Percentiles rank a stretch among this genome's conserved stretches.
These are phyloP conservation scores for Porodaedalea pini DNA, from an alignment of 1,284 basidiomycete species.

Conservation along the genomic window DNA sequence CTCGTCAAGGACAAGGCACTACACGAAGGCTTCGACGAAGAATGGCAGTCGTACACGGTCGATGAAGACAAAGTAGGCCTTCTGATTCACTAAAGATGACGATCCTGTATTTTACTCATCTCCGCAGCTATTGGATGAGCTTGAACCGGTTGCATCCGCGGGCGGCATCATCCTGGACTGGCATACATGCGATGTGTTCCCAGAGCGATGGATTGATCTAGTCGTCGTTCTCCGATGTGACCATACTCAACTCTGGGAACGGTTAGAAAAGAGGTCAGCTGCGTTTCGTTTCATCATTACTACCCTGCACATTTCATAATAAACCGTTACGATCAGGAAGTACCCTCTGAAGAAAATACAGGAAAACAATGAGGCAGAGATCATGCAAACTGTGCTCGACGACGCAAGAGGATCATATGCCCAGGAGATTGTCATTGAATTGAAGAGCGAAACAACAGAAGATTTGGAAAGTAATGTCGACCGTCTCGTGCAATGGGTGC, in stretches of 20 bases:
- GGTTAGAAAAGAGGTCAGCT: constrained; percentile 85
- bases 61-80: constrained; percentile 86
- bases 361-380: constrained; percentile 98
- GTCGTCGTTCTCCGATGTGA: constrained; percentile 91
- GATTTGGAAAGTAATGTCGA: constrained; percentile 86
- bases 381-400: constrained; percentile 90
- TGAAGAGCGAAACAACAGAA: constrained; percentile 74
- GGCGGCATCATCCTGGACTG: constrained; percentile 94
- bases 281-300: background rate
- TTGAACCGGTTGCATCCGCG: constrained; percentile 65
- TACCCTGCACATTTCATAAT: background rate
- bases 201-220: constrained; percentile 96
- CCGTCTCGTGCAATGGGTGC: constrained; percentile 84
- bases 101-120: background rate
- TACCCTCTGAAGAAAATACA: constrained; percentile 93
- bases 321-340: constrained; percentile 46
- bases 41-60: constrained; percentile 92
- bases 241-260: constrained; percentile 87
- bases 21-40: constrained; percentile 85
- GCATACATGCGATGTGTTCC: constrained; percentile 95
- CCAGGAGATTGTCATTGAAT: constrained; percentile 81
- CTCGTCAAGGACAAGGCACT: constrained; percentile 82
- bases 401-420: constrained; percentile 89
- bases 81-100: background rate
- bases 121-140: constrained; percentile 76